Evolutionary conservation across 306 rosid genomes (phyloP).

Genomic region (Benincasa hispida): DNA sequence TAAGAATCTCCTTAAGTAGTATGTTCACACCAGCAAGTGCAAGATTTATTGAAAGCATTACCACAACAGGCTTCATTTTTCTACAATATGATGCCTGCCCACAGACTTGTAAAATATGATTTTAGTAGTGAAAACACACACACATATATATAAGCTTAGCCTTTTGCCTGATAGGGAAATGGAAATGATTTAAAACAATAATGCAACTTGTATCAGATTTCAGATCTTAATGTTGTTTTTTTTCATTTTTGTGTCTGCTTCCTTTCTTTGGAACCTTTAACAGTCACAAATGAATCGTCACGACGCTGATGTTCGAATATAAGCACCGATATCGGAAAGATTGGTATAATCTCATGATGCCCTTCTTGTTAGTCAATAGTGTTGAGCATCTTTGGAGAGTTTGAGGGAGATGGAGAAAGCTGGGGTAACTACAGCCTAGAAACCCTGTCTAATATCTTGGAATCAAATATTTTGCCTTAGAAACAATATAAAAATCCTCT

Average conservation of each 20-base stretch:
- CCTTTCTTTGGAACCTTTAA: background rate
- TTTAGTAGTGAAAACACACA: background rate
- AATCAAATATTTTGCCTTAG: conserved; percentile 1
- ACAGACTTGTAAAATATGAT: background rate
- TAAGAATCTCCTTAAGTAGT: conserved; percentile 55
- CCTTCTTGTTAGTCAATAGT: background rate
- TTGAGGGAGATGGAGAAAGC: background rate
- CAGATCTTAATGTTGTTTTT: background rate
- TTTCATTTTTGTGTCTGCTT: background rate
- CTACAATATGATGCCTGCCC: conserved; percentile 1
- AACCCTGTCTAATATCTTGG: conserved; percentile 3
- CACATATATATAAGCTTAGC: background rate
- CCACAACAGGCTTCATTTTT: conserved; percentile 38
- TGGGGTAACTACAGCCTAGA: background rate
- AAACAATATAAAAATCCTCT: background rate
- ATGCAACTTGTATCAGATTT: background rate
- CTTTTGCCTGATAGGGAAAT: background rate
- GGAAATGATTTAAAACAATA: background rate
- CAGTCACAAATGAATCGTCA: background rate
- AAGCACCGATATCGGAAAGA: background rate
- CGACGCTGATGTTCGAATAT: background rate
- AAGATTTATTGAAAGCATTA: conserved; percentile 50
- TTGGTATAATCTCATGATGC: background rate
- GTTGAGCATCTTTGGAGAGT: conserved; percentile 4
- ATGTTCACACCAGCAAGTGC: conserved; percentile 58